phyloP scores from a whole-genome alignment of 208 protist genomes.

The Trypanosoma melophagium region DNA sequence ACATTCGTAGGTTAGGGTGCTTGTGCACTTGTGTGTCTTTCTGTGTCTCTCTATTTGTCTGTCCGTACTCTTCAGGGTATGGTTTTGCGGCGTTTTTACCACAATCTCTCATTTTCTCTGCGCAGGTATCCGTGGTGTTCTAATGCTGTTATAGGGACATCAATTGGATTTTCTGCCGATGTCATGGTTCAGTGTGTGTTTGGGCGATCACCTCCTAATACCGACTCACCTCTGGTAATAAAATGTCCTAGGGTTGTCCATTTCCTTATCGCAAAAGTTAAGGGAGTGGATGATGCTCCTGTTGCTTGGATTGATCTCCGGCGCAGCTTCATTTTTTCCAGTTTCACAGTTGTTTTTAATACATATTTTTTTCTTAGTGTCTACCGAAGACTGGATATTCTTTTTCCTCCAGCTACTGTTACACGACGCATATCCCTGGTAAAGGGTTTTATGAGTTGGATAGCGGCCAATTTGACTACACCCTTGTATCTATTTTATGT shows the following conservation, averaged over 20 bases:
- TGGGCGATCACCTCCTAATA: constrained; percentile 33
- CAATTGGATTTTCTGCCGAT: constrained; percentile 68
- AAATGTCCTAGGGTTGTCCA: constrained; percentile 8
- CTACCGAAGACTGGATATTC: constrained; percentile 49
- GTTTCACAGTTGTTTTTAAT: constrained; percentile 68
- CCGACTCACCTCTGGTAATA: constrained; percentile 41
- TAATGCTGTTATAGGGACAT: constrained; percentile 60
- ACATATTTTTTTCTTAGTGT: constrained; percentile 66
- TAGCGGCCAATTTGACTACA: constrained; percentile 55
- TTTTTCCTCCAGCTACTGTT: constrained; percentile 41
- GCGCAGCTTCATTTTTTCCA: constrained; percentile 78
- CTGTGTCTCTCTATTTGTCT: no score
- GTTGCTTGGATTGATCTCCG: constrained; percentile 61
- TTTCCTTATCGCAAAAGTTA: background rate
- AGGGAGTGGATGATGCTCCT: constrained; percentile 20
- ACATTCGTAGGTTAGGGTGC: background rate
- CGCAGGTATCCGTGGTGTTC: constrained; percentile 48
- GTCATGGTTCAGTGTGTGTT: constrained; percentile 44
- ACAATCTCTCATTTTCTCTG: constrained; percentile 53
- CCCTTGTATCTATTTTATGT: constrained; percentile 72
- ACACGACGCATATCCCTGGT: constrained; percentile 52
- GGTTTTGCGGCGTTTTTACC: constrained; percentile 28
- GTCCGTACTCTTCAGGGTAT: background rate
- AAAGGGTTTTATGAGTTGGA: constrained; percentile 75
- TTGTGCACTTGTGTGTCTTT: background rate